Evolutionary conservation across 2,329 filamentous ascomycete genomes (phyloP).

Genomic region (Xylariaceae sp.): DNA sequence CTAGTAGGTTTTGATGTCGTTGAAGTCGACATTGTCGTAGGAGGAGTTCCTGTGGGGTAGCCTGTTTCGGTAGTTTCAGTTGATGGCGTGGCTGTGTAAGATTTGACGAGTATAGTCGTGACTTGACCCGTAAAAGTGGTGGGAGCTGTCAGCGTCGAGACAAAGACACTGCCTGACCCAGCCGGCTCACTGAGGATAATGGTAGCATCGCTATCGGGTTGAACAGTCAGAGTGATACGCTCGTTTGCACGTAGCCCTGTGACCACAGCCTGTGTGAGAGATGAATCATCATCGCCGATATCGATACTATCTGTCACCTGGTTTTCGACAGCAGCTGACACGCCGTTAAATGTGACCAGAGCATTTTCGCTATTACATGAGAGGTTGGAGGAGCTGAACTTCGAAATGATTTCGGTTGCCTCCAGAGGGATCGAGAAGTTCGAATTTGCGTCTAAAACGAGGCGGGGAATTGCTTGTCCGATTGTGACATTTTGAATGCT

Average conservation of each 20-base stretch:
- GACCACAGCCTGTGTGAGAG: constrained; percentile 18
- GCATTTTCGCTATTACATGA: constrained; percentile 85
- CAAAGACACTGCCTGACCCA: constrained; percentile 28
- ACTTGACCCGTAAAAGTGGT: constrained; percentile 21
- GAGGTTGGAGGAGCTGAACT: constrained; percentile 72
- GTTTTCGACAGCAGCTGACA: constrained; percentile 31
- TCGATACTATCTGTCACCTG: constrained; percentile 25
- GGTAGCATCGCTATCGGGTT: constrained; percentile 34
- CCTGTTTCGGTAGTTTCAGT: constrained; percentile 23
- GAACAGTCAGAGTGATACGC: constrained; percentile 35
- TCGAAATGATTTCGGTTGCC: constrained; percentile 64
- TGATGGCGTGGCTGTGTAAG: constrained; percentile 21
- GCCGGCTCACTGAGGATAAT: constrained; percentile 27
- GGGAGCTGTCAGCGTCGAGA: constrained; percentile 28
- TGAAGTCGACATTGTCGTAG: constrained; percentile 7
- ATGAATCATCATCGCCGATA: neutral
- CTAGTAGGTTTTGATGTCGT: constrained; percentile 14
- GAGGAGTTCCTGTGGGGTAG: constrained; percentile 1
- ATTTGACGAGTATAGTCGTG: constrained; percentile 18
- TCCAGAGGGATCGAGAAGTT: constrained; percentile 78
- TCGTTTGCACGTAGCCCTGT: constrained; percentile 26
- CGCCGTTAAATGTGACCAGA: constrained; percentile 77
- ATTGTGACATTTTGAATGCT: constrained; percentile 69
- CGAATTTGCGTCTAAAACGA: constrained; percentile 62
- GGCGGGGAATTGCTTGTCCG: constrained; percentile 72